Conservation (phyloP, 352 stramenopile genomes). For the Phytophthora sp. region DNA sequence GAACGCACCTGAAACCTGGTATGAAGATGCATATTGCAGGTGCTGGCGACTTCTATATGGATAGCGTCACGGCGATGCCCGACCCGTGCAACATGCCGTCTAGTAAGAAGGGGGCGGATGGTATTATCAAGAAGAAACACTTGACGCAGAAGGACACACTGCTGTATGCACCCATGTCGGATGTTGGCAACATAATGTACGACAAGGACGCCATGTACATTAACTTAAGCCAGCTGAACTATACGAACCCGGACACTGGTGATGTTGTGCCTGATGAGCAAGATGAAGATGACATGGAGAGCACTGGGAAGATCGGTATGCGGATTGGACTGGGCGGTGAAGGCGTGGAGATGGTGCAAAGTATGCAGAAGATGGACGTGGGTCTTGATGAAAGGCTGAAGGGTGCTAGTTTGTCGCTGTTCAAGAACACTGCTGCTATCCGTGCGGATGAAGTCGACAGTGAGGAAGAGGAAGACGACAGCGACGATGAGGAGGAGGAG, state of each 20-base stretch:
- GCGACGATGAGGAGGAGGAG: constrained; percentile 56
- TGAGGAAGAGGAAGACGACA: constrained; percentile 57
- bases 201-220: constrained; percentile 99
- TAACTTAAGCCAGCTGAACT: constrained; percentile 94
- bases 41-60: constrained; percentile 97
- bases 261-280: constrained; percentile 65
- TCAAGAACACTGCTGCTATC: constrained; percentile 93
- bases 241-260: constrained; percentile 93
- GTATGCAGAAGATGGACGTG: constrained; percentile 91
- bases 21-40: constrained; percentile 98
- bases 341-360: constrained; percentile 94
- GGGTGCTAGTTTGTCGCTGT: constrained; percentile 94
- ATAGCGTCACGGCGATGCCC: constrained; percentile 92
- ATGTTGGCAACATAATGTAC: constrained; percentile 98
- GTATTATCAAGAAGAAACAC: constrained; percentile 85
- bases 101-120: constrained; percentile 51
- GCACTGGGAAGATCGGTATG: constrained; percentile 25
- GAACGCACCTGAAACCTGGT: constrained; percentile 97
- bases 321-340: constrained; percentile 65
- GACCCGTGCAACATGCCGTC: constrained; percentile 97
- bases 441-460: constrained; percentile 82
- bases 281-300: constrained; percentile 43
- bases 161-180: constrained; percentile 87
- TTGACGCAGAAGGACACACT: constrained; percentile 95
- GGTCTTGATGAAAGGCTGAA: constrained; percentile 96